These are phyloP conservation scores for Clarkia xantiana DNA, from an alignment of 345 rosid genomes.

Conservation along the genomic window DNA sequence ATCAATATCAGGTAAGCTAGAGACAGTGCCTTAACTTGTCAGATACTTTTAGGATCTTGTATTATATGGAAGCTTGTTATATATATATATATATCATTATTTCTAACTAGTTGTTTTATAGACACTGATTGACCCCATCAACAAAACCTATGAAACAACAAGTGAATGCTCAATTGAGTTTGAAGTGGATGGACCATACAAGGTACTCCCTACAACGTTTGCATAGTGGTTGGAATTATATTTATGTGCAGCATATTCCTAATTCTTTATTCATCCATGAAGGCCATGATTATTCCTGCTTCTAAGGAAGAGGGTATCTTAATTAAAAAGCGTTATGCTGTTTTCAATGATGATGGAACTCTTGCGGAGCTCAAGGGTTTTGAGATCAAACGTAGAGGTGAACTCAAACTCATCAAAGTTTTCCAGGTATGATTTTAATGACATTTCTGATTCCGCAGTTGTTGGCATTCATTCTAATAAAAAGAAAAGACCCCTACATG, in stretches of 20 bases:
- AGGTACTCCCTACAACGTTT: slow-evolving; percentile 30
- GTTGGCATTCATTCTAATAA: too few relatives aligned
- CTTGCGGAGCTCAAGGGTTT: slow-evolving; percentile 98
- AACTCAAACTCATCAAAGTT: slow-evolving; percentile 94
- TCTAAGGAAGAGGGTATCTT: slow-evolving; percentile 96
- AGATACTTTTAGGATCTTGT: neutral
- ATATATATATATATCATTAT: slow-evolving; percentile 5
- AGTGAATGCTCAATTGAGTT: slow-evolving; percentile 99
- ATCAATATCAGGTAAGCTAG: slow-evolving; percentile 73
- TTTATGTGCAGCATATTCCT: slow-evolving; percentile 12
- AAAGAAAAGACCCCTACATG: too few relatives aligned
- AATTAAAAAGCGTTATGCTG: slow-evolving; percentile 95
- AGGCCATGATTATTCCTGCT: slow-evolving; percentile 99
- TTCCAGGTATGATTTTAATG: slow-evolving; percentile 46
- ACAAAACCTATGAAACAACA: slow-evolving; percentile 56
- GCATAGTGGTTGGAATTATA: slow-evolving; percentile 7
- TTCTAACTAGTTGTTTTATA: slow-evolving; percentile 20
- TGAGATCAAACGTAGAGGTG: slow-evolving; percentile 98
- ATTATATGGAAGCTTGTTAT: slow-evolving; percentile 4
- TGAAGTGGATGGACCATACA: slow-evolving; percentile 99
- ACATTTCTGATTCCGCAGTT: too few relatives aligned
- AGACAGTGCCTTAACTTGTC: slow-evolving; percentile 2
- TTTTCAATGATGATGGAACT: slow-evolving; percentile 94
- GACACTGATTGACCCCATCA: slow-evolving; percentile 71
- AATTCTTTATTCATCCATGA: slow-evolving; percentile 10